These are phyloP conservation scores for Xylona heveae DNA, from an alignment of 495 filamentous ascomycete species.

Conservation along the genomic window DNA sequence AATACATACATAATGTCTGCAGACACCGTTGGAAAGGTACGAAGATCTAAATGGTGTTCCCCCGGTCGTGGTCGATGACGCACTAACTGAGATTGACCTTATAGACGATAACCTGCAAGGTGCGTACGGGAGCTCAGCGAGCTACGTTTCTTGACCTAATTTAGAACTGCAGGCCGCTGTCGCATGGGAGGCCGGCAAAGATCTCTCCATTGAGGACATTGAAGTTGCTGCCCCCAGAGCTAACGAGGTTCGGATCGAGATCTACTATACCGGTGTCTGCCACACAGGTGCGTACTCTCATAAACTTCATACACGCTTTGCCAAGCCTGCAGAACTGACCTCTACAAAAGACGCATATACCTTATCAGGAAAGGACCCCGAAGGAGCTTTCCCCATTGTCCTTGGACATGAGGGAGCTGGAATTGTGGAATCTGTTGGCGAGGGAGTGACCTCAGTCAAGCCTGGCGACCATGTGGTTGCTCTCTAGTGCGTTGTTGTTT, in stretches of 20 bases:
- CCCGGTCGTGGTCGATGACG: background rate
- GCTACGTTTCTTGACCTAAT: background rate
- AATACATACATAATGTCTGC: constrained; percentile 10
- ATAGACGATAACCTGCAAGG: constrained; percentile 63
- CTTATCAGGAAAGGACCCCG: constrained; percentile 90
- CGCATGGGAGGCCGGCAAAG: constrained; percentile 86
- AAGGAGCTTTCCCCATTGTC: constrained; percentile 92
- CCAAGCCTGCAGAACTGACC: constrained; percentile 1
- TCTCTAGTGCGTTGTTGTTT: constrained; percentile 48
- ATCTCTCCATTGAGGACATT: constrained; percentile 72
- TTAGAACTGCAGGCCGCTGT: constrained; percentile 48
- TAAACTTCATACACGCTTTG: background rate
- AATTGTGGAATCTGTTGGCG: constrained; percentile 89
- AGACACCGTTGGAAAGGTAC: constrained; percentile 36
- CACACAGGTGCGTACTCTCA: constrained; percentile 53
- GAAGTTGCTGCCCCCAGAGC: constrained; percentile 84
- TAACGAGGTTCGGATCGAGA: constrained; percentile 89
- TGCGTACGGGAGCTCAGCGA: constrained; percentile 11
- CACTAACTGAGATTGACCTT: background rate
- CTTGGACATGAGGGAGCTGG: constrained; percentile 95
- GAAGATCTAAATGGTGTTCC: background rate
- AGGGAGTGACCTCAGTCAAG: constrained; percentile 88
- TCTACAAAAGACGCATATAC: constrained; percentile 70
- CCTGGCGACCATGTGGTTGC: constrained; percentile 83
- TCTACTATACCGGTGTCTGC: constrained; percentile 94